Percentiles rank a stretch among this genome's conserved stretches.
phyloP scores from a whole-genome alignment of 2,329 filamentous ascomycete species.

The Calonectria multiphialidica region DNA sequence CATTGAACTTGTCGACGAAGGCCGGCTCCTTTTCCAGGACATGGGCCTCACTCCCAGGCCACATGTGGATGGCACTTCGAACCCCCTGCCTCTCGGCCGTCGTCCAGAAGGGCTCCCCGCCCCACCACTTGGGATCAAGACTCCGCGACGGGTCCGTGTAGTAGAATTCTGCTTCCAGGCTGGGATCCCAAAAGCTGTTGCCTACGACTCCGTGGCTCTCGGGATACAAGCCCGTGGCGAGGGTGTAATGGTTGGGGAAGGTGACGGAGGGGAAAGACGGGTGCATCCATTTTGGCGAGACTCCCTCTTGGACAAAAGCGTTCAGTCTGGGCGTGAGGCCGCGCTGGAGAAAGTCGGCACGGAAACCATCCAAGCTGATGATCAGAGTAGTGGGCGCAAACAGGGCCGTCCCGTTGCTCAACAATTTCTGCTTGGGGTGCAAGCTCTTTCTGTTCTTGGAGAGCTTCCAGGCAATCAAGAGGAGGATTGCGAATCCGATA shows the following conservation, averaged over 20 bases:
- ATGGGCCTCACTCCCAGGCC: conserved; percentile 94
- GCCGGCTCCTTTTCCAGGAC: conserved; percentile 80
- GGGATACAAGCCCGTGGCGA: conserved; percentile 92
- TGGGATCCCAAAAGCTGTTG: conserved; percentile 94
- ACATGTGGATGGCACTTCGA: conserved; percentile 93
- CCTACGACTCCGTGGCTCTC: conserved; percentile 94
- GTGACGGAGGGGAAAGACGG: conserved; percentile 97
- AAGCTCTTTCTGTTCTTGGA: conserved; percentile 59
- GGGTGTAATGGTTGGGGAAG: conserved; percentile 95
- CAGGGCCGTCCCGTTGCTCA: conserved; percentile 86
- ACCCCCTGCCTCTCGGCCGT: conserved; percentile 88
- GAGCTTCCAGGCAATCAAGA: conserved; percentile 70
- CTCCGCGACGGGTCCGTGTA: conserved; percentile 84
- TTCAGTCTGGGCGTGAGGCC: conserved; percentile 86
- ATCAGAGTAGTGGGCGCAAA: conserved; percentile 94
- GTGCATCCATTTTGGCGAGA: conserved; percentile 92
- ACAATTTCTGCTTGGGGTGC: conserved; percentile 46
- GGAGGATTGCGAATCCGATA: conserved; percentile 67
- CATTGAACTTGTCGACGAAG: conserved; percentile 88
- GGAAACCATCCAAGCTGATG: conserved; percentile 95
- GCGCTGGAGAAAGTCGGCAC: conserved; percentile 90
- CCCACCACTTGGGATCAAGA: conserved; percentile 93
- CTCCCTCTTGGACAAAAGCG: conserved; percentile 82
- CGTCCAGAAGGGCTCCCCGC: conserved; percentile 92
- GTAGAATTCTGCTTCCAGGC: conserved; percentile 82